Evolutionary conservation across 768 basidiomycete species (phyloP).

Genomic region (Mycena rebaudengoi): DNA sequence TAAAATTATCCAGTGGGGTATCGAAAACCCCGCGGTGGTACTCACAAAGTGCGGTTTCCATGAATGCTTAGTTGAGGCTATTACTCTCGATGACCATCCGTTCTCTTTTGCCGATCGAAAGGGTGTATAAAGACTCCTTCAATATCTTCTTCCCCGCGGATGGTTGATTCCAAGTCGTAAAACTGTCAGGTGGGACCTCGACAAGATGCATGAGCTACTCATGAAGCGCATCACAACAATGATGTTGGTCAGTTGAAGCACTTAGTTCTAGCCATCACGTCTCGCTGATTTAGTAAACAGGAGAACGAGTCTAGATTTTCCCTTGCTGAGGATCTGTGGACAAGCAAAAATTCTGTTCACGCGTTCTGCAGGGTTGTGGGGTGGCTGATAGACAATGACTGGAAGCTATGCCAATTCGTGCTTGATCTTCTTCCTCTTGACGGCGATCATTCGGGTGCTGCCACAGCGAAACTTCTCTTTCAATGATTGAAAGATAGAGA

Average conservation of each 20-base stretch:
- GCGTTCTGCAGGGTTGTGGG: constrained; percentile 17
- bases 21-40: neutral
- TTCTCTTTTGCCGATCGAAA: neutral
- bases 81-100: neutral
- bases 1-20: neutral
- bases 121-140: neutral
- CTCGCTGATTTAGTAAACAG: neutral
- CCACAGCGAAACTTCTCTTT: neutral
- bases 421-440: constrained; percentile 15
- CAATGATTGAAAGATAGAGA: neutral
- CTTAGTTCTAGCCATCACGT: neutral
- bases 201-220: neutral
- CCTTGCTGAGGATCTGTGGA: constrained; percentile 22
- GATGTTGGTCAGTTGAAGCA: neutral
- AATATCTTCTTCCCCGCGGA: neutral
- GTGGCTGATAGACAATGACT: constrained; percentile 16
- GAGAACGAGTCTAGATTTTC: constrained; percentile 17
- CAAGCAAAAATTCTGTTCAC: constrained; percentile 26
- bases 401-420: constrained; percentile 9
- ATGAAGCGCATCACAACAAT: neutral
- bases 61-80: neutral
- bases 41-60: neutral
- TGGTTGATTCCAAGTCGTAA: neutral
- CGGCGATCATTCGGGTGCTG: constrained; percentile 10
- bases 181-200: neutral